A percentile compares a stretch with the other conserved stretches of the same genome.
phyloP scores from a whole-genome alignment of 345 rosid species.

The Arabidopsis suecica region DNA sequence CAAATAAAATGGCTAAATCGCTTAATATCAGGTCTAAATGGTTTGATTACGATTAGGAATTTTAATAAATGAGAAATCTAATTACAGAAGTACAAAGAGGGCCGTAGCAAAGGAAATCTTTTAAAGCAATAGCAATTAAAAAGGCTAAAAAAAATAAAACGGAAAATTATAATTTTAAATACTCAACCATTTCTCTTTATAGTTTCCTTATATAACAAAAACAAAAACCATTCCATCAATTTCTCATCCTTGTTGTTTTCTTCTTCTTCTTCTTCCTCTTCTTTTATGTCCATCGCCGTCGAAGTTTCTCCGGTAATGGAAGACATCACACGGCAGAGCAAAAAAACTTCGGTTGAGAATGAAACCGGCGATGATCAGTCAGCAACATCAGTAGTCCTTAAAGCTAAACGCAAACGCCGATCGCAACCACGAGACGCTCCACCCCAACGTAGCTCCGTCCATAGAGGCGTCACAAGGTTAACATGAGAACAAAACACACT shows the following conservation, averaged over 20 bases:
- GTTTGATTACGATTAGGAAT: conserved; percentile 17
- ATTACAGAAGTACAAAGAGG: conserved; percentile 41
- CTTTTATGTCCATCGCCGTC: conserved; percentile 14
- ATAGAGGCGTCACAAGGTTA: conserved; percentile 90
- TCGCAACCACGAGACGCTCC: conserved; percentile 86
- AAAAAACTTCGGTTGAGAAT: conserved; percentile 18
- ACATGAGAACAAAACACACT: not conserved
- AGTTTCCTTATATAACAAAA: conserved; percentile 2
- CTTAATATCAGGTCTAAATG: conserved; percentile 9
- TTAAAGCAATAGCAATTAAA: not conserved
- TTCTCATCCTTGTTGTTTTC: conserved; percentile 10
- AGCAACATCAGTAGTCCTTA: conserved; percentile 41
- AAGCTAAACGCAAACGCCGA: conserved; percentile 76
- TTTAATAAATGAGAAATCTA: conserved; percentile 20
- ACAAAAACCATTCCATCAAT: conserved; percentile 9
- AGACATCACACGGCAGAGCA: conserved; percentile 28
- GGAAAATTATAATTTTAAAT: conserved; percentile 17
- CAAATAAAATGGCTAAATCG: conserved; percentile 17
- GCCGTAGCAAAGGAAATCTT: conserved; percentile 30
- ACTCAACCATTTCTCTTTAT: conserved; percentile 43
- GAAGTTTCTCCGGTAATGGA: conserved; percentile 32
- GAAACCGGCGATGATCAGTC: conserved; percentile 34
- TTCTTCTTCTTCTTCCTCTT: not conserved
- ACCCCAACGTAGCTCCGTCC: conserved; percentile 85
- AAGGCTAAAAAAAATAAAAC: not conserved